Base-by-base conservation (phyloP, 768 basidiomycete genomes). In the Trametes maxima region DNA sequence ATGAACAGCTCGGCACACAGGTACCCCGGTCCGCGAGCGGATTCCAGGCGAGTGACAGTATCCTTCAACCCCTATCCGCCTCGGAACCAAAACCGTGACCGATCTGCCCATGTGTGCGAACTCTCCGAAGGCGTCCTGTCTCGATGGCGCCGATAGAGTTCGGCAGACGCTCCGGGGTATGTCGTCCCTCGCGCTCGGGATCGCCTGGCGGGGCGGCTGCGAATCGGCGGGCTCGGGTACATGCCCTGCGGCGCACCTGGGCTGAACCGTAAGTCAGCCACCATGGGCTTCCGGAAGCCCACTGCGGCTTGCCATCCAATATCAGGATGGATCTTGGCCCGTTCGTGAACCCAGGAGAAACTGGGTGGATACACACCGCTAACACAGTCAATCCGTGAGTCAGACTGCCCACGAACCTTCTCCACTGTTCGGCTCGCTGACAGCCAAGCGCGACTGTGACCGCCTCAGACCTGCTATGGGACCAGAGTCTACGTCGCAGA, bases 241-340 rank as follows among this genome's bases (percentile, higher is more conserved):
- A 33, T 52, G 52, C 46, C 47, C 28, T 49, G 52, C 45, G 42
- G 24, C 36, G 42, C 45, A 22, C 39, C 52, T 36, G 58, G 58
- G 37, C 61, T 51, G 55, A 59, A 52, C 19, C 45, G 19, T 52
- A 51, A 59, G 57, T 50, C 57, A 52, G 45, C 51, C 62, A 36
- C 49, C 33, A 54, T 49, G 40, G 45, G 45, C 13, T 52, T 28
- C 33, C 63, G 54, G 59, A 21, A 25, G 24, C 50, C 60, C 52
- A 35, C 43, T 64, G 59, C 53, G 60, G 58, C 51, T 63, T 37
- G 52, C 57, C 63, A 56, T 58, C 60, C 22, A 36, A 45, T 42
- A 50, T 59, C 49, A 58, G 58, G 42, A 73, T 75, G 71, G 61
- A 70, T 63, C 64, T 69, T 37, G 67, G 50, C 53, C 52, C 58